Base-by-base conservation (phyloP, 495 filamentous ascomycete genomes). In the Penicillium waksmanii region DNA sequence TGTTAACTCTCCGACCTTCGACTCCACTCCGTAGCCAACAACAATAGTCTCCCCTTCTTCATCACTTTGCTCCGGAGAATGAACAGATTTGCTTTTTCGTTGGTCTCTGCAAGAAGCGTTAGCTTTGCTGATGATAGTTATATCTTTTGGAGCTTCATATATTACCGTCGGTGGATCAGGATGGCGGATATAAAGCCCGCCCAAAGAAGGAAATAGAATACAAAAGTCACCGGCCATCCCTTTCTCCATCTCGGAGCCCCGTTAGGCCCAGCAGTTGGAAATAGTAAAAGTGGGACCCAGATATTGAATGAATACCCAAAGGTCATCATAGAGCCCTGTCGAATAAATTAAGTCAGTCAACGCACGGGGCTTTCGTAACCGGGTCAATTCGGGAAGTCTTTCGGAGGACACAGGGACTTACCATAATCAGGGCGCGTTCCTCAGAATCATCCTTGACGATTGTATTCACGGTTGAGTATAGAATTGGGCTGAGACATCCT, bases 231-330 rank as follows among this genome's bases (percentile, higher is more conserved):
- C 4, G 78, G 78, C 78, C 76, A 79, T 8, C 78, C 76, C 17
- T 77, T 75, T 15, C 62, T 66, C 78, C 78, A 81, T 51, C 74
- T 58, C 0, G 77, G 76, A 3, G 76, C 78, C n/a, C 78, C 77
- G 23, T 79, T 56, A 1, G 69, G 73, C 2, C 76, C 74, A 10
- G 72, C 71, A 3, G 76, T 78, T 4, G 75, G 78, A 53, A 77
- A 81, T 5, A 77, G 57, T 2, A 81, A 57, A 23, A 79, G 70
- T 0, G 76, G 77, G 17, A 77, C 73, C 77, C 78, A 81, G 40
- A 80, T 77, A 17, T 80, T 64, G 61, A 81, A 80, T 0, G 76
- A 79, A 56, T 80, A 81, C 31, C 77, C 77, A 43, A 81, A 75
- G 17, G 77, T 77, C 78, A 81, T 81, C 78, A 81, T 80, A 2